phyloP scores from a whole-genome alignment of 371 early-diverging fungal species.

The Polyrhizophydium stewartii region DNA sequence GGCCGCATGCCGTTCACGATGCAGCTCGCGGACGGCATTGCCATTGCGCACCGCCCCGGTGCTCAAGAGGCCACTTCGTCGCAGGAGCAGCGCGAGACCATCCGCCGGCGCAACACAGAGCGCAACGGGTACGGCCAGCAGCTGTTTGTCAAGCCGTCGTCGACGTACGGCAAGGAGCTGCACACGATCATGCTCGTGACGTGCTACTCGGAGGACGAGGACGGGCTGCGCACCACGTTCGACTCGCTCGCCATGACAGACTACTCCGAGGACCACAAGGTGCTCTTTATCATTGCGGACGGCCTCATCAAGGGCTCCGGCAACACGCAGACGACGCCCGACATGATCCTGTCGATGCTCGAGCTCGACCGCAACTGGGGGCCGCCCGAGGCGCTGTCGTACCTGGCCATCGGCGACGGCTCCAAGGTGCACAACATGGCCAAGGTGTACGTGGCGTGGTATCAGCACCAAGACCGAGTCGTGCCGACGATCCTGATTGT shows the following conservation, averaged over 20 bases:
- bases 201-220: constrained; percentile 49
- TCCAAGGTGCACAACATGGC: constrained; percentile 90
- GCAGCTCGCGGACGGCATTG: background rate
- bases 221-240: constrained; percentile 80
- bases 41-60: background rate
- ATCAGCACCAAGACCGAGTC: constrained; percentile 23
- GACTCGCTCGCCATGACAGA: constrained; percentile 85
- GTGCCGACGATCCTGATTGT: constrained; percentile 89
- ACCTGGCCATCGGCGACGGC: constrained; percentile 93
- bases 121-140: too few species aligned
- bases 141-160: background rate
- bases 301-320: constrained; percentile 37
- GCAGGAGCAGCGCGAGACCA: background rate
- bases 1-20: constrained; percentile 2
- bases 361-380: constrained; percentile 28
- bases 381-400: constrained; percentile 39
- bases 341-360: constrained; percentile 26
- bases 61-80: background rate
- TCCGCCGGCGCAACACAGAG: background rate
- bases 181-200: constrained; percentile 63
- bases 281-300: constrained; percentile 35
- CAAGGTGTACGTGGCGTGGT: constrained; percentile 84
- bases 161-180: constrained; percentile 49
- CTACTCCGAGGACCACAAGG: constrained; percentile 68
- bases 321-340: constrained; percentile 29